These are phyloP conservation scores for Syzygium malaccense DNA, from an alignment of 441 rosid species.

Conservation along the genomic window DNA sequence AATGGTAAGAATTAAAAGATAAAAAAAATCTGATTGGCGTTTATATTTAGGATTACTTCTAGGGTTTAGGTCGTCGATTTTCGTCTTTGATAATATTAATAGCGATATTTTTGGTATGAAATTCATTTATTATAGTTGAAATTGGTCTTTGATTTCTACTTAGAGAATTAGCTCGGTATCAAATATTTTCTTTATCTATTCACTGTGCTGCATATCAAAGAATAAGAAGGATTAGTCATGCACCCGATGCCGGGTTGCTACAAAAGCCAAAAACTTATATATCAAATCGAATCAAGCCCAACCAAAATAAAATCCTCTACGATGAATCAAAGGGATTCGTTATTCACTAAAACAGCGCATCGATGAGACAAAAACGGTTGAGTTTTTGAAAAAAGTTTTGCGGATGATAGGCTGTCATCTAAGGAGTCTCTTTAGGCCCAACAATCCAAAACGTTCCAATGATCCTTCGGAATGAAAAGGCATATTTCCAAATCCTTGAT, in stretches of 20 bases:
- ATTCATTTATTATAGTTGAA: too few species aligned
- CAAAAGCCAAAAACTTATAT: neutral
- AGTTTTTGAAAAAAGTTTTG: neutral
- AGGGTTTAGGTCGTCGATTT: fast-evolving
- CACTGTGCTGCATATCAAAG: neutral
- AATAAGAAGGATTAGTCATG: neutral
- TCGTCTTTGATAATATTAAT: neutral
- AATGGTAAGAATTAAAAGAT: neutral
- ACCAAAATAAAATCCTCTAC: neutral
- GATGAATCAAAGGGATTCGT: neutral
- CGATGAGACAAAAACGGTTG: neutral
- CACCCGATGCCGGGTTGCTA: neutral
- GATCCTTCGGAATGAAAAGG: neutral
- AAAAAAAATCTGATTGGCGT: neutral
- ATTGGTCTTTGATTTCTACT: too few species aligned
- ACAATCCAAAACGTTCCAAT: neutral
- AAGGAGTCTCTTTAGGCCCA: neutral
- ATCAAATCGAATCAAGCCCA: neutral
- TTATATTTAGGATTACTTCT: neutral
- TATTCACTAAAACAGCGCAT: neutral
- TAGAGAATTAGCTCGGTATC: too few species aligned
- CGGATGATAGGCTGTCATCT: neutral
- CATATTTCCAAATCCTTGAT: neutral
- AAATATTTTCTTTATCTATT: neutral
- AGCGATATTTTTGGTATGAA: too few species aligned